Conservation (phyloP, 495 filamentous ascomycete genomes). For the Tuber microsphaerosporum region DNA sequence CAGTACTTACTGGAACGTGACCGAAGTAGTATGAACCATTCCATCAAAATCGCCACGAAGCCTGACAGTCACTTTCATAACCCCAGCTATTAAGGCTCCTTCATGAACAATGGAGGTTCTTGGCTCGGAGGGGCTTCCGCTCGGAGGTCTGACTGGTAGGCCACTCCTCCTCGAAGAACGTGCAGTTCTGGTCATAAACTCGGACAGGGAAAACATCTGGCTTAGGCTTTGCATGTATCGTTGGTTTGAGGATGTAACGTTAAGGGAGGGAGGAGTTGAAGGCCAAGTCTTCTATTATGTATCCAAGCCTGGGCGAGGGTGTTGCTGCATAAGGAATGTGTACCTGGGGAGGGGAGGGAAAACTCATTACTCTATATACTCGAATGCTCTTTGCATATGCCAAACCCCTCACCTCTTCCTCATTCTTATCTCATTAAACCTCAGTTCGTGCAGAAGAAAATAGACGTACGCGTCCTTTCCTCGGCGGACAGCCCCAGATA, state of each 20-base stretch:
- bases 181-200: not conserved
- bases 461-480: not conserved
- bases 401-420: not conserved
- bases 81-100: not conserved
- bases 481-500: not conserved
- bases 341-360: not conserved
- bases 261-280: not conserved
- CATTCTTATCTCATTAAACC: slow-evolving; percentile 5
- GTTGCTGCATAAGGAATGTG: not conserved
- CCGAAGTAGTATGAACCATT: slow-evolving; percentile 25
- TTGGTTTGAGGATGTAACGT: not conserved
- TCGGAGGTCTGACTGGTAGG: not conserved
- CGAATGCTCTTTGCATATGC: not conserved
- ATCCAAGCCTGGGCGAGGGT: not conserved
- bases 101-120: not conserved
- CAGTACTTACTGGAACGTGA: slow-evolving; percentile 26
- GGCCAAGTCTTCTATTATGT: slow-evolving; percentile 5
- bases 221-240: not conserved
- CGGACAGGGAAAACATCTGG: slow-evolving; percentile 4
- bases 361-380: not conserved
- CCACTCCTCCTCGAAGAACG: not conserved
- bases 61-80: slow-evolving; percentile 18
- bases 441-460: slow-evolving; percentile 2
- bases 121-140: not conserved
- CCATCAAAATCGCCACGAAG: slow-evolving; percentile 26